Percentiles rank a stretch among this genome's conserved stretches.
These are phyloP conservation scores for Fusarium albidum DNA, from an alignment of 2,329 filamentous ascomycete genomes.

Conservation along the genomic window DNA sequence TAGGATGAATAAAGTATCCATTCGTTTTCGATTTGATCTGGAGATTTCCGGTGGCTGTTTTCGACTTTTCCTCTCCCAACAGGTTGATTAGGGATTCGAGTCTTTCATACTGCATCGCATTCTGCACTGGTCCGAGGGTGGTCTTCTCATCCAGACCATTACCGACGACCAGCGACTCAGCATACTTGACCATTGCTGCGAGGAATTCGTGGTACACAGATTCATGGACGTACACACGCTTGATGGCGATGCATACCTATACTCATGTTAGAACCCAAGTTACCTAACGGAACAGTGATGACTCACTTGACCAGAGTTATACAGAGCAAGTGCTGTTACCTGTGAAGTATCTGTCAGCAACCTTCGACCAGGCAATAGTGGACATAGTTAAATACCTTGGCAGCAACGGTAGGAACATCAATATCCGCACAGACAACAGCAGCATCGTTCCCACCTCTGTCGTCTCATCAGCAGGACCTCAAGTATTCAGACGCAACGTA, in stretches of 20 bases:
- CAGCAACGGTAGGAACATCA: slow-evolving; percentile 50
- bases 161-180: slow-evolving; percentile 54
- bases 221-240: slow-evolving; percentile 64
- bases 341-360: not conserved
- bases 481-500: not conserved
- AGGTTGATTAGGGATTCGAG: not conserved
- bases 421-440: slow-evolving; percentile 52
- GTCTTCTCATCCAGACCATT: slow-evolving; percentile 52
- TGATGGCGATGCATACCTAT: slow-evolving; percentile 49
- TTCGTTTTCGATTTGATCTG: slow-evolving; percentile 1
- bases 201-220: slow-evolving; percentile 62
- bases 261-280: slow-evolving; percentile 61
- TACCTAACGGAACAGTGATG: slow-evolving; percentile 36
- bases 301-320: slow-evolving; percentile 14
- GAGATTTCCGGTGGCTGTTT: not conserved
- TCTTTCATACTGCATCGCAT: slow-evolving; percentile 61
- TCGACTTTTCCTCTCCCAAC: not conserved
- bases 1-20: slow-evolving; percentile 29
- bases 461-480: not conserved
- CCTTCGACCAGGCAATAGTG: slow-evolving; percentile 26
- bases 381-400: slow-evolving; percentile 51
- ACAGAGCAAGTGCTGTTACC: slow-evolving; percentile 7
- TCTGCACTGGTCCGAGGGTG: slow-evolving; percentile 62
- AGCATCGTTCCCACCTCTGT: slow-evolving; percentile 23
- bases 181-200: slow-evolving; percentile 51